Evolutionary conservation across 1,284 basidiomycete species (phyloP).

Genomic region (Leucoagaricus sp.): DNA sequence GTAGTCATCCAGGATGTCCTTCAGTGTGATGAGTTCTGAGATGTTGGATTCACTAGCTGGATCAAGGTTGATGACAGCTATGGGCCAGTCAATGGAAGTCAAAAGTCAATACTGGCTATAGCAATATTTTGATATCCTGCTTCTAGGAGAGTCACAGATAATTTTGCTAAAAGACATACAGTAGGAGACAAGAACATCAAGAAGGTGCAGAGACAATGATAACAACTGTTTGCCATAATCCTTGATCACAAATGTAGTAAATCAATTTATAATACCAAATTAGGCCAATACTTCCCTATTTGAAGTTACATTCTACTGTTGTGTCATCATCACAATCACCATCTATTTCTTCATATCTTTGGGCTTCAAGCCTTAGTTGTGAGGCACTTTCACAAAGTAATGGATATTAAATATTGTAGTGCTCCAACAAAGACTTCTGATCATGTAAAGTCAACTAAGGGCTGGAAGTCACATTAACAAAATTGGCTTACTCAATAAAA

Average conservation of each 20-base stretch:
- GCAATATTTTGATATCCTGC: slow-evolving; percentile 94
- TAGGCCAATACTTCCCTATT: no score
- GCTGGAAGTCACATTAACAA: no score
- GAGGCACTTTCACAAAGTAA: neutral
- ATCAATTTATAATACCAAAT: no score
- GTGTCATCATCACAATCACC: no score
- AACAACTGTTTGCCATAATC: no score
- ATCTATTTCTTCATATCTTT: no score
- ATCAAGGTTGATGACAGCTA: slow-evolving; percentile 93
- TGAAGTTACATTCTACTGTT: no score
- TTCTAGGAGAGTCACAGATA: slow-evolving; percentile 91
- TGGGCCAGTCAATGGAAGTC: slow-evolving; percentile 83
- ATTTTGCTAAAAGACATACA: slow-evolving; percentile 84
- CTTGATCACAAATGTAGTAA: no score
- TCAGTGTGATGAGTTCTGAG: slow-evolving; percentile 83
- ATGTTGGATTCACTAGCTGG: slow-evolving; percentile 92
- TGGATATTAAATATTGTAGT: neutral
- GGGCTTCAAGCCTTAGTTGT: neutral
- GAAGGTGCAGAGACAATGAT: no score
- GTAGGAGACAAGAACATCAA: neutral
- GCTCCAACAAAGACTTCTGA: neutral
- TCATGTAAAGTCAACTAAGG: neutral
- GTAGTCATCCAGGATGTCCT: slow-evolving; percentile 86
- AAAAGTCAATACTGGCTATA: slow-evolving; percentile 93
- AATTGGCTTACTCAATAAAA: slow-evolving; percentile 39